Percentiles rank a stretch among this genome's conserved stretches.
Evolutionary conservation across 1,139 yeast species (phyloP).

Genomic region (Debaryomyces sp.): DNA sequence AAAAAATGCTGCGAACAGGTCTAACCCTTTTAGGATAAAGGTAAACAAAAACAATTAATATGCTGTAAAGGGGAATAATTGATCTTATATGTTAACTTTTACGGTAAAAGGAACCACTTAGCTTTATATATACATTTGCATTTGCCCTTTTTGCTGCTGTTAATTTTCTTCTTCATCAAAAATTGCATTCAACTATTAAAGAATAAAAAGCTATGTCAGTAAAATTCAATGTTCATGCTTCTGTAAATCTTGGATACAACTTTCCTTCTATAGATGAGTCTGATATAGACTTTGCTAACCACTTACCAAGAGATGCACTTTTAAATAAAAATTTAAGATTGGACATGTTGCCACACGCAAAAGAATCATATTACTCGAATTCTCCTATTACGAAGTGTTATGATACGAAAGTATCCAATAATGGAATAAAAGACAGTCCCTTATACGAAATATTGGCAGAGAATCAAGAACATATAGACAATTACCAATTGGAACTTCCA

Average conservation of each 20-base stretch:
- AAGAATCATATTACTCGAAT: constrained; percentile 13
- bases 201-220: background rate
- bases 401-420: background rate
- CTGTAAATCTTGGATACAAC: constrained; percentile 22
- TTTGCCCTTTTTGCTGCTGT: background rate
- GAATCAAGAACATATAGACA: constrained; percentile 21
- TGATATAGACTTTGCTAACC: constrained; percentile 14
- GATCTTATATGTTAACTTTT: background rate
- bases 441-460: constrained; percentile 29
- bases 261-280: constrained; percentile 22
- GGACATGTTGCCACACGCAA: constrained; percentile 17
- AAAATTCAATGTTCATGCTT: constrained; percentile 15
- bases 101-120: background rate
- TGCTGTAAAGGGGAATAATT: constrained; percentile 18
- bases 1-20: background rate
- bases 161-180: background rate
- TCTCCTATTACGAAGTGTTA: constrained; percentile 17
- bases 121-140: background rate
- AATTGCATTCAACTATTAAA: background rate
- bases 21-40: constrained; percentile 12
- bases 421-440: constrained; percentile 25
- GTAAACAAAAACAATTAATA: constrained; percentile 25
- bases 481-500: constrained; percentile 24
- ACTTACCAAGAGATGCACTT: constrained; percentile 21
- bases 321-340: constrained; percentile 29